These are phyloP conservation scores for Debaryomyces subglobosus DNA, from an alignment of 1,139 yeast genomes.

Conservation along the genomic window DNA sequence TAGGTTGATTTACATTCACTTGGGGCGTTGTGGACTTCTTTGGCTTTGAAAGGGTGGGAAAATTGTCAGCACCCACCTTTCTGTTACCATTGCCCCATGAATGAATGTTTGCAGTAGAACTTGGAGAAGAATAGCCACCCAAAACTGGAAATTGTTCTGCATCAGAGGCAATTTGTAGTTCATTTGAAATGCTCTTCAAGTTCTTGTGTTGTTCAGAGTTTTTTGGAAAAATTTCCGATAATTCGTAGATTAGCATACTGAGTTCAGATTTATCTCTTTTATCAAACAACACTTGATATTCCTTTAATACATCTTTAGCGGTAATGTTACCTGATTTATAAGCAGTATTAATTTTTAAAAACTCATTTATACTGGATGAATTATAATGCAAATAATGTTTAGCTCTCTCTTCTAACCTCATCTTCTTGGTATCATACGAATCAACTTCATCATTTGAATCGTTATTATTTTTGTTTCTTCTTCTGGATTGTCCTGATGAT, in stretches of 20 bases:
- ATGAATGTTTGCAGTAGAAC: conserved; percentile 23
- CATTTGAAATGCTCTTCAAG: conserved; percentile 29
- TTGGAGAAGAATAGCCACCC: conserved; percentile 26
- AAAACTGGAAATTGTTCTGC: conserved; percentile 36
- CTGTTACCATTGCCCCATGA: conserved; percentile 32
- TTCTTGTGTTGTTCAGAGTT: conserved; percentile 31
- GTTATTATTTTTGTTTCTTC: conserved; percentile 12
- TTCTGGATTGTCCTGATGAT: conserved; percentile 10
- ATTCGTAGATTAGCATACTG: conserved; percentile 55
- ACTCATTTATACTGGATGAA: conserved; percentile 47
- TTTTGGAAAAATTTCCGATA: conserved; percentile 55
- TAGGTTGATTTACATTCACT: conserved; percentile 28
- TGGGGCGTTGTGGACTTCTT: conserved; percentile 21
- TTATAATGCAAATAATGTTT: conserved; percentile 71
- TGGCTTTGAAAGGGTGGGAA: conserved; percentile 58
- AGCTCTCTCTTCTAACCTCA: conserved; percentile 83
- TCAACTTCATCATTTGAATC: conserved; percentile 34
- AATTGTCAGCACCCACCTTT: conserved; percentile 36
- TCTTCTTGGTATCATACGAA: conserved; percentile 54
- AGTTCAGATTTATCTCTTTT: conserved; percentile 48
- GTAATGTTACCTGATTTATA: conserved; percentile 51
- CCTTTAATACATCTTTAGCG: conserved; percentile 50
- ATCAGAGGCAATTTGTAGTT: conserved; percentile 23
- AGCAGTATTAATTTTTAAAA: conserved; percentile 50
- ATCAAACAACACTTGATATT: conserved; percentile 57